Conservation (phyloP, 2,329 filamentous ascomycete species). For the Phyllosticta ampelicida region DNA sequence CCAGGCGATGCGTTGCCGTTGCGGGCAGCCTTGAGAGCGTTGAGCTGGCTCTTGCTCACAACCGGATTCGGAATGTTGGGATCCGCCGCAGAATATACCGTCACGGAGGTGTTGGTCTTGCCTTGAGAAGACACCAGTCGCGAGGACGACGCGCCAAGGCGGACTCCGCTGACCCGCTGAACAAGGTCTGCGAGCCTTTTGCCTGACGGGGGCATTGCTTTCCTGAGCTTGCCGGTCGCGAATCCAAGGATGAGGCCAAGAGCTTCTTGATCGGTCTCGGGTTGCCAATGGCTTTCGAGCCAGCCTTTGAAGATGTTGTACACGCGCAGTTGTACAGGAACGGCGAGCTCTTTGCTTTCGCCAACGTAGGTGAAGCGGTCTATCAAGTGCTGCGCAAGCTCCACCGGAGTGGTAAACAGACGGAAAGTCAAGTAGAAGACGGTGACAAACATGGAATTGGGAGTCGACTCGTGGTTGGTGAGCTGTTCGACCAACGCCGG, state of each 20-base stretch:
- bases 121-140: constrained; percentile 76
- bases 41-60: constrained; percentile 66
- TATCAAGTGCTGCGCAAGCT: constrained; percentile 72
- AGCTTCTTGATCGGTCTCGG: constrained; percentile 66
- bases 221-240: constrained; percentile 59
- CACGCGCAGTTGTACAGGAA: constrained; percentile 75
- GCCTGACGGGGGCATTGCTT: constrained; percentile 63
- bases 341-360: constrained; percentile 62
- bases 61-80: constrained; percentile 58
- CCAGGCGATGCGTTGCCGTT: constrained; percentile 57
- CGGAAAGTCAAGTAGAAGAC: constrained; percentile 96
- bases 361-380: constrained; percentile 88
- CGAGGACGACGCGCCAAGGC: constrained; percentile 63
- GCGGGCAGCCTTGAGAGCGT: constrained; percentile 63
- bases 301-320: constrained; percentile 97
- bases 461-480: constrained; percentile 84
- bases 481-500: constrained; percentile 87
- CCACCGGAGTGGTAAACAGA: constrained; percentile 71
- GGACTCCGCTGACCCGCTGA: constrained; percentile 62
- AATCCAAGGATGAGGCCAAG: constrained; percentile 69
- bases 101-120: constrained; percentile 69
- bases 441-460: constrained; percentile 82
- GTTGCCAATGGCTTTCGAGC: constrained; percentile 92
- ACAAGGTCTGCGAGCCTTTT: constrained; percentile 71
- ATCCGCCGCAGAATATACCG: constrained; percentile 59